These are phyloP conservation scores for Aegilops speltoides DNA, from an alignment of 176 grass and related monocot genomes.

Conservation along the genomic window DNA sequence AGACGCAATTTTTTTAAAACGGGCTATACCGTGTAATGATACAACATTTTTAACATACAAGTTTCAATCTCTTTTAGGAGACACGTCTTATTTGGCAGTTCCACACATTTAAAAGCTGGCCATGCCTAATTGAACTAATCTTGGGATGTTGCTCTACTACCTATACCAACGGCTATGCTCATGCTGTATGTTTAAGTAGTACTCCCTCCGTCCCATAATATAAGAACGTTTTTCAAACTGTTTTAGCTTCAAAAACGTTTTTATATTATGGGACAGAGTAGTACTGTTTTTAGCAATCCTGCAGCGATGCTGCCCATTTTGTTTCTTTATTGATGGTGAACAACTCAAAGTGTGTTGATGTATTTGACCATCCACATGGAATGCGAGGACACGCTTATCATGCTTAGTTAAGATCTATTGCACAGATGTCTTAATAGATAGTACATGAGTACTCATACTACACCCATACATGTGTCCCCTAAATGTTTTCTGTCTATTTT, in stretches of 20 bases:
- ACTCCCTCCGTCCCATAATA: no score
- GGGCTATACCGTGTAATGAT: not conserved
- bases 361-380: constrained; percentile 23
- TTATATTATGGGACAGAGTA: no score
- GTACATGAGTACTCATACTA: not conserved
- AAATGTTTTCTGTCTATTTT: constrained; percentile 9
- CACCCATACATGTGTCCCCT: constrained; percentile 7
- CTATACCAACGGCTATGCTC: not conserved
- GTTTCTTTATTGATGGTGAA: not conserved
- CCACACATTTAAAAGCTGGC: not conserved
- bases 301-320: not conserved
- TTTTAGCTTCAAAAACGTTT: no score
- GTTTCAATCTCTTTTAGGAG: not conserved
- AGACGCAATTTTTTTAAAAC: no score
- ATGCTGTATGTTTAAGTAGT: constrained; percentile 13
- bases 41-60: not conserved
- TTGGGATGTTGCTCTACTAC: constrained; percentile 8
- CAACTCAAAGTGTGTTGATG: constrained; percentile 16
- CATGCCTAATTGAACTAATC: not conserved
- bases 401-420: constrained; percentile 10
- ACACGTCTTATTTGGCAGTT: not conserved
- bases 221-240: no score
- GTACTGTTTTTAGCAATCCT: no score
- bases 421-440: constrained; percentile 3
- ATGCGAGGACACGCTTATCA: not conserved